Conservation (phyloP, 2,329 filamentous ascomycete species). For the Diaporthe citri region DNA sequence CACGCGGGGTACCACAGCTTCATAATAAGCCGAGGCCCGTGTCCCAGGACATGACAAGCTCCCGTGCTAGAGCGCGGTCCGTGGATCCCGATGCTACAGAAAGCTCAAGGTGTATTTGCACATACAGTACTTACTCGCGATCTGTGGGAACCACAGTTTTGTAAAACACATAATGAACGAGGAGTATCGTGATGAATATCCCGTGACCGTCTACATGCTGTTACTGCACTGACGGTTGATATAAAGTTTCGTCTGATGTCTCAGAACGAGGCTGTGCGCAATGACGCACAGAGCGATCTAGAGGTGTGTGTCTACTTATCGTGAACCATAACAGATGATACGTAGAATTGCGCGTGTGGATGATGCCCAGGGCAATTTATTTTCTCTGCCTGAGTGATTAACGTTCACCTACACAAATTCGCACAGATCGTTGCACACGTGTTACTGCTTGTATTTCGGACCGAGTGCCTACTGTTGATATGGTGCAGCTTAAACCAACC, state of each 20-base stretch:
- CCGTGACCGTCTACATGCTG: too few species aligned
- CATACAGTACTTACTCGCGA: neutral
- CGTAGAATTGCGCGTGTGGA: neutral
- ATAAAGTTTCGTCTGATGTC: neutral
- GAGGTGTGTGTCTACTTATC: neutral
- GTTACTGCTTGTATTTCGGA: neutral
- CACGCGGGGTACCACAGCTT: slow-evolving; percentile 13
- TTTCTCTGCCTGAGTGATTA: neutral
- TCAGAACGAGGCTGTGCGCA: slow-evolving; percentile 5
- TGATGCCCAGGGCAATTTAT: neutral
- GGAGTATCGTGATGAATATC: neutral
- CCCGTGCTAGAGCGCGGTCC: neutral
- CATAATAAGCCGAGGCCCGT: neutral
- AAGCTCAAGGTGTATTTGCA: neutral
- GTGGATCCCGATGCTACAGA: neutral
- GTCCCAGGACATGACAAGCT: neutral
- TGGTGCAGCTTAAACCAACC: too few species aligned
- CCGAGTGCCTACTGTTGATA: neutral
- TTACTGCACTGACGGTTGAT: neutral
- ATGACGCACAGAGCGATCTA: neutral
- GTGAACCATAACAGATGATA: neutral
- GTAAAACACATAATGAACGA: neutral
- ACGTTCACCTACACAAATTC: neutral
- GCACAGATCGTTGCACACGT: neutral
- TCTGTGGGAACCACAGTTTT: neutral